A percentile compares a stretch with the other conserved stretches of the same genome.
phyloP scores from a whole-genome alignment of 495 filamentous ascomycete genomes.

The Talaromyces adpressus region DNA sequence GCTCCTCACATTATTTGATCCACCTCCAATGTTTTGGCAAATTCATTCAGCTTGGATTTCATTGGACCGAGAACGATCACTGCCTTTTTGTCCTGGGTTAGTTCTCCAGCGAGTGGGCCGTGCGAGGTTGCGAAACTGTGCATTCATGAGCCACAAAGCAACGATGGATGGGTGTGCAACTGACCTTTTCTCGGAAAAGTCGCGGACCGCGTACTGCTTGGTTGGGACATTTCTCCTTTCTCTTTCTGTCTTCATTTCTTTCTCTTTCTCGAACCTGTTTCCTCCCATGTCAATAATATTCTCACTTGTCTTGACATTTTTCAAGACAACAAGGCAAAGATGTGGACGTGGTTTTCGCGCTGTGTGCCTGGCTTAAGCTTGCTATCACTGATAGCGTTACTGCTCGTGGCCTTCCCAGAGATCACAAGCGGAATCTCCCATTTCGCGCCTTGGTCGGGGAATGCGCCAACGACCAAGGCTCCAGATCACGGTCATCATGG shows the following conservation, averaged over 20 bases:
- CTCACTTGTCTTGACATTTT: background rate
- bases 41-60: background rate
- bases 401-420: constrained; percentile 21
- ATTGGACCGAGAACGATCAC: background rate
- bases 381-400: constrained; percentile 19
- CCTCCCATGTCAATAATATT: background rate
- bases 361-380: constrained; percentile 33
- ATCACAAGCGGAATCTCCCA: constrained; percentile 7
- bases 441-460: constrained; percentile 14
- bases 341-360: constrained; percentile 25
- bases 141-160: background rate
- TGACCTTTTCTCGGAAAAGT: background rate
- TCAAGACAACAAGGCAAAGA: constrained; percentile 7
- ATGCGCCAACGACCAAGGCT: constrained; percentile 10
- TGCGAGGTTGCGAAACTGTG: background rate
- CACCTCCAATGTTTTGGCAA: background rate
- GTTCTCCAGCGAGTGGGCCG: background rate
- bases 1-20: background rate
- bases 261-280: background rate
- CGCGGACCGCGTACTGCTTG: background rate
- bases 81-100: background rate
- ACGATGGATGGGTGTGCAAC: background rate
- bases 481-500: background rate
- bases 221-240: background rate
- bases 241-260: background rate